Base-by-base conservation (phyloP, 257 asterid genomes). In the Solanum dulcamara region DNA sequence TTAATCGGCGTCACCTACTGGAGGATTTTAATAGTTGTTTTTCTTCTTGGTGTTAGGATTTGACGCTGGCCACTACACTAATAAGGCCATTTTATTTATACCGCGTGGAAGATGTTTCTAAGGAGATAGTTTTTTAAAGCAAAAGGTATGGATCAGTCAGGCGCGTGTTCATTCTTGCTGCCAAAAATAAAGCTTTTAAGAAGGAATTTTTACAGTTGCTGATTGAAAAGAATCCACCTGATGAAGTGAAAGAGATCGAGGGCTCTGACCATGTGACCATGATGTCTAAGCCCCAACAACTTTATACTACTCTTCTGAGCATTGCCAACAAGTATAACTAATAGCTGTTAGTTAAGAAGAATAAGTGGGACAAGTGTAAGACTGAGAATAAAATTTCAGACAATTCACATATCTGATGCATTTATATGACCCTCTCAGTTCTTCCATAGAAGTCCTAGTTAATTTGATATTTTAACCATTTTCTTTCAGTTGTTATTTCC, bases 181-280 rank as follows among this genome's bases (percentile, higher is more conserved):
- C 40, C 13, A 66, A 85, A 66, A 88, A 87, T 81, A 90, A 80
- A 55, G 6, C 26, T 33, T 8, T 9, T 6, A 50, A 7, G 1
- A 86, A 62, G 83, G 83, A 87, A 4, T 84, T 84, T 5, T 85
- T 53, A 13, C 37, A 37, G 80, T 85, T 6, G n/a, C 17, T 51
- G 59, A 51, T 51, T 51, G 59, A 51, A 51, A 51, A 17, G n/a
- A 51, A 51, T 51, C 59, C 59, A 17, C 59, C 59, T 2, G 59
- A 51, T 51, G 59, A 51, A 51, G 59, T 51, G 59, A 17, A 51
- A 51, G n/a, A 51, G 59, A 51, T 51, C 9, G 3, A 0, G 26
- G 93, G 90, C 10, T 80, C 93, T 7, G 91, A 89, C 85, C 91
- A 89, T 46, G 86, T 87, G 92, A 87, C 83, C 14, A 87, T 89